These are phyloP conservation scores for Colletotrichum eleusines DNA, from an alignment of 2,329 filamentous ascomycete genomes.

Conservation along the genomic window DNA sequence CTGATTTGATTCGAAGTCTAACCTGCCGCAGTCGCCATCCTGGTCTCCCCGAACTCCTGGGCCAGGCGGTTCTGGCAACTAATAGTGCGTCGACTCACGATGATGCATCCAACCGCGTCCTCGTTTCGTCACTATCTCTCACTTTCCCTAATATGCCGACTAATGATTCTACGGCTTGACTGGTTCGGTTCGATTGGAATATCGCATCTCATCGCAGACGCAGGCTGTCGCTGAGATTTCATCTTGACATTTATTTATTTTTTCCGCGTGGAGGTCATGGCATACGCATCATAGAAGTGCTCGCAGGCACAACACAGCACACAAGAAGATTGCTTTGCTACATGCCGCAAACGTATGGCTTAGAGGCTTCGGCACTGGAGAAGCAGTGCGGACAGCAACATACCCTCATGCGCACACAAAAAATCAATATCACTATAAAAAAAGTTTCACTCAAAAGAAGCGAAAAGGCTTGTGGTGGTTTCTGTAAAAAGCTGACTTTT, in stretches of 20 bases:
- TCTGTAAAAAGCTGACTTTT: constrained; percentile 42
- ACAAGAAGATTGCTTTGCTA: constrained; percentile 37
- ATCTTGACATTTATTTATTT: constrained; percentile 3
- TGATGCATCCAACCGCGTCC: constrained; percentile 18
- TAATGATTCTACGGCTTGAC: constrained; percentile 51
- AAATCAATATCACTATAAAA: constrained; percentile 18
- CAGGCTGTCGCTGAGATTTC: constrained; percentile 42
- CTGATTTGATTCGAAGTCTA: constrained; percentile 42
- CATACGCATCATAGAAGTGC: constrained; percentile 42
- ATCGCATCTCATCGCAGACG: constrained; percentile 41
- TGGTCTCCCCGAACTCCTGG: constrained; percentile 61
- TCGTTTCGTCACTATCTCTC: constrained; percentile 32
- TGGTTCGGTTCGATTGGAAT: constrained; percentile 37
- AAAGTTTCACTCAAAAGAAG: constrained; percentile 18
- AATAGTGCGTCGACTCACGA: constrained; percentile 48
- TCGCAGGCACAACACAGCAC: constrained; percentile 28
- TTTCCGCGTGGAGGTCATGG: constrained; percentile 26
- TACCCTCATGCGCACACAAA: constrained; percentile 11
- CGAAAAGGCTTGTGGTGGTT: constrained; percentile 28
- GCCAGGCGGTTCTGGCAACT: constrained; percentile 57
- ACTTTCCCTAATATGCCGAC: constrained; percentile 51
- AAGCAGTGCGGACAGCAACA: constrained; percentile 12
- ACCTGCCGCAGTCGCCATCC: constrained; percentile 57
- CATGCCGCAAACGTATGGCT: constrained; percentile 11
- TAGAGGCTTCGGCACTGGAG: constrained; percentile 26